Base-by-base conservation (phyloP, 129 eudicot species). In the Centella asiatica region DNA sequence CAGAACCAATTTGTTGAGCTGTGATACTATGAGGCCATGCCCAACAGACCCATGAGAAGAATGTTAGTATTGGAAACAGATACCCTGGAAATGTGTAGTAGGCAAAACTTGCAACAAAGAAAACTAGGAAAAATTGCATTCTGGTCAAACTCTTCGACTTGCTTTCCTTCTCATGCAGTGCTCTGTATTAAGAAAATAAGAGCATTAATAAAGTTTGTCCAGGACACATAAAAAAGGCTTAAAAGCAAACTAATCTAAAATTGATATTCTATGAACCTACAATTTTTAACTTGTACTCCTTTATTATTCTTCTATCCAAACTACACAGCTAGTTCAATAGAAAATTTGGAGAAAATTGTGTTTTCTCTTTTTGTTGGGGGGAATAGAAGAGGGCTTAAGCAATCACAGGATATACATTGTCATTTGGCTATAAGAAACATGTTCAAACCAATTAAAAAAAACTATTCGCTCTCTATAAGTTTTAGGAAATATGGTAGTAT, bases 1-100 rank as follows among this genome's bases (percentile, higher is more conserved):
- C 95, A 0, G 95, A 86, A 39, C 98, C 98, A 22, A 90, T 75
- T 69, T 87, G 98, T 57, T 86, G 95, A 0, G 95, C 95, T 0
- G 98, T 90, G 67, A 90, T 87, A 69, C 85, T 90, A 27, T 75
- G 69, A 13, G 98, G 98, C 87, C 87, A 84, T 3, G 65, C 85
- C 98, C 95, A 87, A 47, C 98, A 90, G 23, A 90, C 94, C 98
- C 98, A 87, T 28, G 98, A 90, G 70, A 90, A 90, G 81, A 83
- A 90, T 17, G 98, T 83, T 53, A 90, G 52, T 13, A 90, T 87
- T 33, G 86, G 95, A 58, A 90, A 84, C 14, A 90, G 87, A 56
- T 90, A 90, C 10, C 97, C 97, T 9, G 98, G 98, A 70, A 92
- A 80, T 24, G 89, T 72, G 54, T 87, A 92, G 66, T 92, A 92